phyloP scores from a whole-genome alignment of 108 stramenopile genomes.

The Aurantiochytrium sp. region DNA sequence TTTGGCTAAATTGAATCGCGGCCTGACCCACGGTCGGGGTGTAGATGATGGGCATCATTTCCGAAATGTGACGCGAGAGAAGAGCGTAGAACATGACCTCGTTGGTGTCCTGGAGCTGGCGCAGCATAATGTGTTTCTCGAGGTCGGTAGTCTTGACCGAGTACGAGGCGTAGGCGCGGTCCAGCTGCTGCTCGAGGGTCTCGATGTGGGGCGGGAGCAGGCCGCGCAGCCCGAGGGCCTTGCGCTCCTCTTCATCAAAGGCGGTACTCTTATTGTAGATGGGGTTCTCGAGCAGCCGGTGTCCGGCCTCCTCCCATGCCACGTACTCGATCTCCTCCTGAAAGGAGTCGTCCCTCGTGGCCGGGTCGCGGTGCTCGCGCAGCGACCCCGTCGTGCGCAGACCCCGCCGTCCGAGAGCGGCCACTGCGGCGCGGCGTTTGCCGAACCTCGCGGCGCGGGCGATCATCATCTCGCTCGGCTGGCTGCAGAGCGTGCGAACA shows the following conservation, averaged over 20 bases:
- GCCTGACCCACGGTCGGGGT: constrained; percentile 96
- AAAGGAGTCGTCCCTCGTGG: not conserved
- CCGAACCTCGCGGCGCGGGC: too few species aligned
- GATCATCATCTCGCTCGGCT: too few species aligned
- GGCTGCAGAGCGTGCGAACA: too few species aligned
- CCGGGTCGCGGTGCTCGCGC: too few species aligned
- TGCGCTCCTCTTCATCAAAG: not conserved
- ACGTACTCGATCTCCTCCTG: constrained; percentile 9
- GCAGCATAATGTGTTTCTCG: constrained; percentile 76
- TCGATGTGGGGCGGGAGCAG: not conserved
- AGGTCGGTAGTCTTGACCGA: constrained; percentile 48
- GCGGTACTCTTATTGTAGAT: not conserved
- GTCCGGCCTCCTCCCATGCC: not conserved
- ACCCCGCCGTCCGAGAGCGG: too few species aligned
- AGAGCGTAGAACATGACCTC: constrained; percentile 92
- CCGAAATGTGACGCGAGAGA: constrained; percentile 84
- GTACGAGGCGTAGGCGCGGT: not conserved
- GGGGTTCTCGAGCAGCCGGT: constrained; percentile 15
- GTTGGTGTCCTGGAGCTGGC: constrained; percentile 86
- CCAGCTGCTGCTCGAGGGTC: constrained; percentile 13
- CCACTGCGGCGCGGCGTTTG: too few species aligned
- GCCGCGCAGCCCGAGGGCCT: constrained; percentile 1
- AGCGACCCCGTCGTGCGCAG: too few species aligned
- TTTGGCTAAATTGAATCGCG: constrained; percentile 59
- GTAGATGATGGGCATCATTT: constrained; percentile 93